A percentile compares a stretch with the other conserved stretches of the same genome.
phyloP scores from a whole-genome alignment of 1,284 basidiomycete genomes.

The Irpex rosettiformis region DNA sequence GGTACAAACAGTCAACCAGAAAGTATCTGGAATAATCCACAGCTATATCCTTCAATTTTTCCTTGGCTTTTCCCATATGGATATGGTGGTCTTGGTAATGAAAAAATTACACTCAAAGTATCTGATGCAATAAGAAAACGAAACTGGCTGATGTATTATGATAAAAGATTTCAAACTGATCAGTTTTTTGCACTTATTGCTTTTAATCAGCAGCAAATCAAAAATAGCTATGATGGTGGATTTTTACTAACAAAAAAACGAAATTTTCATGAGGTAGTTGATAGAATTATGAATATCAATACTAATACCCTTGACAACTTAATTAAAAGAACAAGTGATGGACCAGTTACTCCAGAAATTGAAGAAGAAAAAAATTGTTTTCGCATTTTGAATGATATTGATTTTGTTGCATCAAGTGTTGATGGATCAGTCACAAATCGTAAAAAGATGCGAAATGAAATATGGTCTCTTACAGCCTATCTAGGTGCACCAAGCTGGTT shows the following conservation, averaged over 20 bases:
- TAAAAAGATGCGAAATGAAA: not conserved
- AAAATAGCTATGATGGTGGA: not conserved
- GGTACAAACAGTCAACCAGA: slow-evolving; percentile 21
- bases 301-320: not conserved
- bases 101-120: not conserved
- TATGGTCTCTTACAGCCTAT: not conserved
- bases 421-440: not conserved
- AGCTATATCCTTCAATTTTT: slow-evolving; percentile 31
- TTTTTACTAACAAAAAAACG: not conserved
- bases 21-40: slow-evolving; percentile 28
- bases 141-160: not conserved
- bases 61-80: slow-evolving; percentile 39
- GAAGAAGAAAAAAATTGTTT: not conserved
- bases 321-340: not conserved
- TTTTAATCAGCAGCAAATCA: slow-evolving; percentile 3
- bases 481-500: slow-evolving; percentile 1
- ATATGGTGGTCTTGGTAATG: slow-evolving; percentile 27
- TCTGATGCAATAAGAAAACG: too few relatives aligned
- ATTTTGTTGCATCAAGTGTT: not conserved
- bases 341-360: not conserved
- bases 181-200: not conserved
- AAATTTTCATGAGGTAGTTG: not conserved
- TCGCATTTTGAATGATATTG: not conserved
- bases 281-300: not conserved
- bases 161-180: not conserved